Conservation (phyloP, 2,329 filamentous ascomycete species). For the Hymenoscyphus occultus region DNA sequence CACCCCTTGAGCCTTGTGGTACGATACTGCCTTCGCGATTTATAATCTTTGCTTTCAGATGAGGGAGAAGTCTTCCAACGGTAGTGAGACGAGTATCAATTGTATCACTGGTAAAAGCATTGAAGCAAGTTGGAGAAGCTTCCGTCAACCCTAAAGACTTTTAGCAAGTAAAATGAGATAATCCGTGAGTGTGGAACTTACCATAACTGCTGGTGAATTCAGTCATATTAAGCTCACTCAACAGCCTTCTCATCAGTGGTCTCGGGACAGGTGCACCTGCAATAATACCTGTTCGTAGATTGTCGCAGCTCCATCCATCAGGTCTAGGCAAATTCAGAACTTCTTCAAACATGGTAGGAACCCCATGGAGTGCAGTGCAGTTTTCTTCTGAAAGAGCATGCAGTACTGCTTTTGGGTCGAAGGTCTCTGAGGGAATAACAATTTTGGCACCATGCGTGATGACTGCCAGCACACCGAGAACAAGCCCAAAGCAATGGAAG, state of each 20-base stretch:
- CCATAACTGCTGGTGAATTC: constrained; percentile 51
- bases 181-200: background rate
- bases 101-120: constrained; percentile 6
- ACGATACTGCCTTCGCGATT: constrained; percentile 52
- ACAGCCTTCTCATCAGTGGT: constrained; percentile 60
- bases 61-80: constrained; percentile 46
- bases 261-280: constrained; percentile 62
- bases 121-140: constrained; percentile 10
- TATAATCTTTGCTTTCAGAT: constrained; percentile 50
- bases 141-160: background rate
- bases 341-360: constrained; percentile 70
- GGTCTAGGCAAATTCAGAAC: constrained; percentile 55
- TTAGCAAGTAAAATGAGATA: background rate
- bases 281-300: constrained; percentile 63
- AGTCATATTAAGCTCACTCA: constrained; percentile 58
- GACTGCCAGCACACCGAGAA: constrained; percentile 68
- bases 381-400: constrained; percentile 50
- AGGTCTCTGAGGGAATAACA: constrained; percentile 65
- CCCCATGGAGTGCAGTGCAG: constrained; percentile 50
- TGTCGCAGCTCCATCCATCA: constrained; percentile 25
- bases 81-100: constrained; percentile 12
- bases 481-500: constrained; percentile 70
- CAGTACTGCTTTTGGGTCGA: constrained; percentile 57
- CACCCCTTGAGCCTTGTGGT: constrained; percentile 53
- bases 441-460: constrained; percentile 61